Percentiles rank a stretch among this genome's conserved stretches.
Evolutionary conservation across 2,329 filamentous ascomycete species (phyloP).

Genomic region (Aspergillus clavatus): DNA sequence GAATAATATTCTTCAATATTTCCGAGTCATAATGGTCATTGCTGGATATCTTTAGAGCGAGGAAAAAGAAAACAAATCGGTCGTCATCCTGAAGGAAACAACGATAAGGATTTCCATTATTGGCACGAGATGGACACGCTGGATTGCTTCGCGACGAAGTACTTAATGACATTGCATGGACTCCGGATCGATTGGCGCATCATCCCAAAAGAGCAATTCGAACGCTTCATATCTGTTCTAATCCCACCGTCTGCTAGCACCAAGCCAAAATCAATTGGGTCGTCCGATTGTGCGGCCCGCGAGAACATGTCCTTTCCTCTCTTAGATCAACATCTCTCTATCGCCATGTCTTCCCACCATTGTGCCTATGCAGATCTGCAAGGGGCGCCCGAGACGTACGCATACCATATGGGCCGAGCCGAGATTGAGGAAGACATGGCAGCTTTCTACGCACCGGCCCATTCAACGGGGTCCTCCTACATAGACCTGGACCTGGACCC

Average conservation of each 20-base stretch:
- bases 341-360: conserved; percentile 1
- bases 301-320: background rate
- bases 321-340: background rate
- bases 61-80: background rate
- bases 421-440: background rate
- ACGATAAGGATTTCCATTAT: background rate
- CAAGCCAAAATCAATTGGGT: background rate
- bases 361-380: background rate
- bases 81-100: background rate
- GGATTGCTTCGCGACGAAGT: background rate
- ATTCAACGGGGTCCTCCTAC: background rate
- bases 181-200: background rate
- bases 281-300: background rate
- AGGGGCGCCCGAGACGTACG: background rate
- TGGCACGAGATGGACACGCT: background rate
- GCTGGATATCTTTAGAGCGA: background rate
- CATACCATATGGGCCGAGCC: conserved; percentile 1
- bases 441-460: background rate
- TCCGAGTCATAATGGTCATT: background rate
- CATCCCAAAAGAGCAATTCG: background rate
- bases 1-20: background rate
- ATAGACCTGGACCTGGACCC: background rate
- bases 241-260: background rate
- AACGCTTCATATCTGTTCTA: background rate
- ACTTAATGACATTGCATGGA: background rate